These are phyloP conservation scores for Rhododendron mucronatum DNA, from an alignment of 148 eudicot genomes.

Conservation along the genomic window DNA sequence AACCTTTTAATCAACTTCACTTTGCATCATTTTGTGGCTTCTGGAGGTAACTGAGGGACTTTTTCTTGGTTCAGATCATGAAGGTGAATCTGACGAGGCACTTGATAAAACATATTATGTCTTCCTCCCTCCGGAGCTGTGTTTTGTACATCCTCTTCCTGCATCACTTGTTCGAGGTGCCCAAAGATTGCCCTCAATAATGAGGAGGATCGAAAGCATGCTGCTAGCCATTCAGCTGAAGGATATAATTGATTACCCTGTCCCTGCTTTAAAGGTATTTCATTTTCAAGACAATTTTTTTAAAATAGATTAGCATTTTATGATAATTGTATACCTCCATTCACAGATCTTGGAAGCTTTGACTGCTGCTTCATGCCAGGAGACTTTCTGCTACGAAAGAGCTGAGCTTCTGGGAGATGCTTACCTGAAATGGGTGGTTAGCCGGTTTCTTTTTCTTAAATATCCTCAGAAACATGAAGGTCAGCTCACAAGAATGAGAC, in stretches of 20 bases:
- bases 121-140: slow-evolving; percentile 88
- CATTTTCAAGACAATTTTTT: not conserved
- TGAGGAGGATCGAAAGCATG: slow-evolving; percentile 98
- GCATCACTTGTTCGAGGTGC: slow-evolving; percentile 93
- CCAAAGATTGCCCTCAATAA: slow-evolving; percentile 91
- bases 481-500: slow-evolving; percentile 97
- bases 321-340: slow-evolving; percentile 17
- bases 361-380: slow-evolving; percentile 99
- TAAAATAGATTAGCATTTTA: not conserved
- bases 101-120: slow-evolving; percentile 93
- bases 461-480: slow-evolving; percentile 98
- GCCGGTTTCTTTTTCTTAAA: slow-evolving; percentile 84
- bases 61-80: slow-evolving; percentile 39
- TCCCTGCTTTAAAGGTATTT: slow-evolving; percentile 78
- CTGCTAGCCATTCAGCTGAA: slow-evolving; percentile 91
- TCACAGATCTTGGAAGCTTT: slow-evolving; percentile 91
- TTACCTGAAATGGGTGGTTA: slow-evolving; percentile 96
- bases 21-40: slow-evolving; percentile 8
- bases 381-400: slow-evolving; percentile 97
- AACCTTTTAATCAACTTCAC: slow-evolving; percentile 1
- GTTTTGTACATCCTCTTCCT: slow-evolving; percentile 92
- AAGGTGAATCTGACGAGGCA: slow-evolving; percentile 69
- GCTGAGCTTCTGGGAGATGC: slow-evolving; percentile 99
- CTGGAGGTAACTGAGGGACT: slow-evolving; percentile 16
- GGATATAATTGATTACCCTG: slow-evolving; percentile 60